Conservation (phyloP, 768 basidiomycete species). For the Mycena rosella region DNA sequence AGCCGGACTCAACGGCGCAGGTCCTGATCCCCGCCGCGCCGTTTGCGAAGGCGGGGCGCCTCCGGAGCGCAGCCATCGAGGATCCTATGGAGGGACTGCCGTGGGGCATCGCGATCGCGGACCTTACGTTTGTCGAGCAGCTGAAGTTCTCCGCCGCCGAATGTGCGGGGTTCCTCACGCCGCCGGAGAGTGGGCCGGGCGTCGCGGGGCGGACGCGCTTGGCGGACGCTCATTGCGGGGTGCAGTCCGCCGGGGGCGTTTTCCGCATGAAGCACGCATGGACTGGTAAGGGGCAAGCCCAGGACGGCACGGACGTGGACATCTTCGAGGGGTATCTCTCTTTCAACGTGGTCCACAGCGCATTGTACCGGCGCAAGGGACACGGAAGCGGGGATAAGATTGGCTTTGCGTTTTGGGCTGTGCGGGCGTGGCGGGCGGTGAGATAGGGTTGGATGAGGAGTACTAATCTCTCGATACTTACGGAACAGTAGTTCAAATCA, state of each 20-base stretch:
- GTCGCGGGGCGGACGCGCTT: slow-evolving; percentile 43
- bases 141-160: slow-evolving; percentile 46
- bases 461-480: too few species aligned
- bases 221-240: slow-evolving; percentile 43
- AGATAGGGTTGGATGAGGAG: slow-evolving; percentile 45
- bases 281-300: slow-evolving; percentile 23
- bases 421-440: slow-evolving; percentile 50
- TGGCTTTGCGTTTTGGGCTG: slow-evolving; percentile 53
- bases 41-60: slow-evolving; percentile 30
- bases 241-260: slow-evolving; percentile 47
- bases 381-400: slow-evolving; percentile 48
- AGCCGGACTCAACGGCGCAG: slow-evolving; percentile 51
- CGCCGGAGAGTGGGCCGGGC: slow-evolving; percentile 43
- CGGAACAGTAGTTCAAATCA: too few species aligned
- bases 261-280: slow-evolving; percentile 53
- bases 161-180: slow-evolving; percentile 40
- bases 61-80: slow-evolving; percentile 41
- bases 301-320: slow-evolving; percentile 40
- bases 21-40: slow-evolving; percentile 39
- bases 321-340: slow-evolving; percentile 55
- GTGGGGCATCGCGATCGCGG: slow-evolving; percentile 45
- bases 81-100: slow-evolving; percentile 53
- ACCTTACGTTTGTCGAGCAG: slow-evolving; percentile 38
- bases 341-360: slow-evolving; percentile 49
- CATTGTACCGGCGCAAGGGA: slow-evolving; percentile 49